Conservation (phyloP, 208 protist genomes). For the Wallacemonas sp. region DNA sequence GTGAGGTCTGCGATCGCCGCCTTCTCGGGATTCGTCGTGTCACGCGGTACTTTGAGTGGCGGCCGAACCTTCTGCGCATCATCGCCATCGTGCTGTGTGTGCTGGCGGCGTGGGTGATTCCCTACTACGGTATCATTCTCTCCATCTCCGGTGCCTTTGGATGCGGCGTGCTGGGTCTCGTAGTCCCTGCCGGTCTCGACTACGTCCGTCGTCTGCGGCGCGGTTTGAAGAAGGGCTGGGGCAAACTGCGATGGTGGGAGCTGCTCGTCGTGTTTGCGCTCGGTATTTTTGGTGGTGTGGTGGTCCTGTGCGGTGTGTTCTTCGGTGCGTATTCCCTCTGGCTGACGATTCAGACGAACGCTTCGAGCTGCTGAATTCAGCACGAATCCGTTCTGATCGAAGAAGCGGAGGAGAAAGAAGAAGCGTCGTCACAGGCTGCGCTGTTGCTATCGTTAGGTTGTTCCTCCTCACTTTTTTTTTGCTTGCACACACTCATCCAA, state of each 20-base stretch:
- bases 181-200: conserved; percentile 52
- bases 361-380: conserved; percentile 28
- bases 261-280: conserved; percentile 43
- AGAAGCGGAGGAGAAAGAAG: conserved; percentile 9
- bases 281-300: conserved; percentile 44
- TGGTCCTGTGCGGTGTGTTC: conserved; percentile 43
- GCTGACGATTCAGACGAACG: conserved; percentile 43
- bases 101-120: conserved; percentile 42
- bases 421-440: no score
- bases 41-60: conserved; percentile 38
- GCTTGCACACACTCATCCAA: not conserved
- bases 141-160: conserved; percentile 53
- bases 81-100: conserved; percentile 29
- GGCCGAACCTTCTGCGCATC: conserved; percentile 49
- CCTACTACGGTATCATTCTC: conserved; percentile 58
- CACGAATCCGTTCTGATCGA: not conserved
- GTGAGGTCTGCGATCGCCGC: conserved; percentile 47
- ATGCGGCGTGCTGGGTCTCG: conserved; percentile 49
- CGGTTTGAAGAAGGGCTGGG: conserved; percentile 29
- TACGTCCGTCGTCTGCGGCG: conserved; percentile 46
- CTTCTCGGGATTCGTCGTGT: conserved; percentile 45
- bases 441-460: no score
- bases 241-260: conserved; percentile 41
- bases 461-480: conserved; percentile 14
- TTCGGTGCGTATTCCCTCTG: conserved; percentile 54